Conservation (phyloP, 73 alveolate genomes). For the Paraurostyla sp. region DNA sequence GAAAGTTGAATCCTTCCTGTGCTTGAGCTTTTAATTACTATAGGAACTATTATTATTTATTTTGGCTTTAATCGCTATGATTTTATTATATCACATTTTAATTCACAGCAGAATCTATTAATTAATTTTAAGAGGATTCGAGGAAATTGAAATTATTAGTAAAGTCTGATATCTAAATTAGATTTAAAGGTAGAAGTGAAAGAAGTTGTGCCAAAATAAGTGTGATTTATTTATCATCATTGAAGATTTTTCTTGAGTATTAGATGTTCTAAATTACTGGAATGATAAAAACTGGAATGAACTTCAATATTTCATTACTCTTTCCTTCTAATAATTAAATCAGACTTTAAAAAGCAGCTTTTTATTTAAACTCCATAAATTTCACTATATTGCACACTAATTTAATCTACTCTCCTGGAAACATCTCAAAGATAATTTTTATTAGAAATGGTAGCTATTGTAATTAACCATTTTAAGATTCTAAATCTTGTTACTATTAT, state of each 20-base stretch:
- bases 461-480: no score
- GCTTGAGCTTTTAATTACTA: constrained; percentile 22
- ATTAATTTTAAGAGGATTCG: neutral
- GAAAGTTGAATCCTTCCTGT: constrained; percentile 68
- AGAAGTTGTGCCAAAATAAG: constrained; percentile 28
- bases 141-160: neutral
- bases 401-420: neutral
- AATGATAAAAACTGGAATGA: constrained; percentile 46
- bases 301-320: constrained; percentile 9
- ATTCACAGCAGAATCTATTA: no score
- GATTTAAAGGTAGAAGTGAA: constrained; percentile 37
- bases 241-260: constrained; percentile 1
- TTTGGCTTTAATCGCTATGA: neutral
- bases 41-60: neutral
- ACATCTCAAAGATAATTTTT: neutral
- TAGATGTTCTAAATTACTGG: constrained; percentile 47
- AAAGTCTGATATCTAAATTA: constrained; percentile 18
- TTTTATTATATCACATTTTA: no score
- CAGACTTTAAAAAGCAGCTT: neutral
- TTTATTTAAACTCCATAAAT: neutral
- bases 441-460: neutral
- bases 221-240: constrained; percentile 44
- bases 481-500: no score
- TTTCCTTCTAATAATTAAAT: neutral
- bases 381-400: neutral